Evolutionary conservation across 140 eudicot species (phyloP).

Genomic region (Senecio squalidus): DNA sequence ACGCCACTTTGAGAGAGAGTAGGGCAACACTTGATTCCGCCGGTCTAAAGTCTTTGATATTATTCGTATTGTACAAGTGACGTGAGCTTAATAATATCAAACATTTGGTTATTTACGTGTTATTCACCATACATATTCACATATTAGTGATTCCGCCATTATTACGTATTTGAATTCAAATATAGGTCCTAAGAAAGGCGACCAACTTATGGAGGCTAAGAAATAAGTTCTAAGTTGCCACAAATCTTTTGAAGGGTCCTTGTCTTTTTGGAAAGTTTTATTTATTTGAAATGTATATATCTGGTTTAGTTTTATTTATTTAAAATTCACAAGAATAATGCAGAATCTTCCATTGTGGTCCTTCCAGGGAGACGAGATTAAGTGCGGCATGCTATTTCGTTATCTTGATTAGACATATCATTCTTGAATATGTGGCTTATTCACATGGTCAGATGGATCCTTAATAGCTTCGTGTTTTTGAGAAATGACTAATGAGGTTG

Average conservation of each 20-base stretch:
- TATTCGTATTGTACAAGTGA: too few species aligned
- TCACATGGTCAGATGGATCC: slow-evolving; percentile 3
- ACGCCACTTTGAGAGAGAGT: too few species aligned
- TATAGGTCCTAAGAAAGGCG: too few species aligned
- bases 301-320: neutral
- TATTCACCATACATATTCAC: too few species aligned
- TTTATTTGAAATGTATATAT: too few species aligned
- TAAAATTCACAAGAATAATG: slow-evolving; percentile 11
- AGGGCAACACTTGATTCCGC: too few species aligned
- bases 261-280: neutral
- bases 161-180: too few species aligned
- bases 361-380: slow-evolving; percentile 7
- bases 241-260: neutral
- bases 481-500: slow-evolving; percentile 23
- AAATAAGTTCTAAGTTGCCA: neutral
- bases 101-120: too few species aligned
- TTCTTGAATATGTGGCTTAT: slow-evolving; percentile 7
- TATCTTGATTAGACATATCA: slow-evolving; percentile 20
- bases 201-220: slow-evolving; percentile 7
- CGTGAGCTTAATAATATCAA: too few species aligned
- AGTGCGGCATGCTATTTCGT: neutral
- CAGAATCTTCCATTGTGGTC: slow-evolving; percentile 24
- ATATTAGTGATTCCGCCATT: too few species aligned
- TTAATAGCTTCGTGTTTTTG: slow-evolving; percentile 8
- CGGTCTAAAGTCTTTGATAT: too few species aligned